Evolutionary conservation across 805 yeast species (phyloP), one percentile per base, ranked within the genome.

Genomic region (Barnettozyma vustinii): DNA sequence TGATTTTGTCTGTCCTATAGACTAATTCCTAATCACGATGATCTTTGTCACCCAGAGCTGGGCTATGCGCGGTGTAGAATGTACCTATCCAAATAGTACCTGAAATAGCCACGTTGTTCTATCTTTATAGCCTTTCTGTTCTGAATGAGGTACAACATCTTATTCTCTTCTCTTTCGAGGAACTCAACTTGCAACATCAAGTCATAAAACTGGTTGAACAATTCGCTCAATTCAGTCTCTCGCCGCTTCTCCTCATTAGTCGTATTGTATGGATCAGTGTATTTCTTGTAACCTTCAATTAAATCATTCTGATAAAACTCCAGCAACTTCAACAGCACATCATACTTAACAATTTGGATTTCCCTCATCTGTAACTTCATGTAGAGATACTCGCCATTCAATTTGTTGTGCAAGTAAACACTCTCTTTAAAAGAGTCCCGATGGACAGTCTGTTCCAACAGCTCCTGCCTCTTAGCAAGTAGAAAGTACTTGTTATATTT

Each of bases 361-460:
- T 50, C 50, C 9, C 42, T 26, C 2, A 52, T 36, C 36, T 47
- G 47, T 19, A 56, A 25, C 26, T 49, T 50, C 37, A 48, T 46
- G 32, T 40, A 49, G 6, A 54, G 33, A 18, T 47, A 52, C 23
- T 54, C 57, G 2, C 59, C 57, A 46, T 52, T 56, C 19, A 48
- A 40, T 15, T 32, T 42, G 4, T 35, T 40, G n/a, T 40, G 16
- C 15, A 1, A 12, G 8, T 42, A 19, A 10, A 20, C 21, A 13
- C 32, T 3, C 16, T 37, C 36, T 2, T 15, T 26, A 16, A 18
- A 25, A 3, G 25, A 9, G 9, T 32, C 23, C 5, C 25, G 16
- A 32, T 8, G 10, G 9, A 13, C 10, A 13, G 39, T 25, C 3
- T 18, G 5, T 16, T 45, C 35, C 5, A 35, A 2, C 3, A 13